Evolutionary conservation across 768 basidiomycete species (phyloP), one percentile per base, ranked within the genome.

Genomic region (Termitomyces sp.): DNA sequence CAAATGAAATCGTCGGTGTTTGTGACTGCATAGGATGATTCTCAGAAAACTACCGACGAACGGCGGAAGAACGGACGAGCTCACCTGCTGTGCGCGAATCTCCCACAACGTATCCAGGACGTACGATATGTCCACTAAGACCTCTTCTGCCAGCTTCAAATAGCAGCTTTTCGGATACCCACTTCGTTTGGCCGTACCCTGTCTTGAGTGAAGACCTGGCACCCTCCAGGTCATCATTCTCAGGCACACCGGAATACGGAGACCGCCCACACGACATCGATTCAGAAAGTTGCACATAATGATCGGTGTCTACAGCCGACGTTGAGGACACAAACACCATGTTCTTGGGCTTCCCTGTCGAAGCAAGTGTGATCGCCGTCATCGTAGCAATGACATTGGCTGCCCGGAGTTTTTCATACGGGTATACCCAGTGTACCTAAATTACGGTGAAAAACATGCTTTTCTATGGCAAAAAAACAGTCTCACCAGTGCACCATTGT

Each of bases 1-100:
- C 96, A 98, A 57, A 99, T 85, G 74, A 99, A 99, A 70, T 99
- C 97, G 66, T 99, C 96, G 36, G 97, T 98, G 74, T 99, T 99
- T 13, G 96, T 98, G 4, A 98, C 95, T 93, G 63, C 18, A 55
- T 15, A 48, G 22, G 48, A n/a, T 13, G 7, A 39, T 13, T 20
- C 36, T 66, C 34, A 58, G 55, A 54, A 54, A 61, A 16, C 4
- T 1, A 15, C 15, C 27, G 53, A 51, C 45, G 54, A 4, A 20
- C 6, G 47, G 18, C 22, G 48, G 47, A 47, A 31, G 62, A 52
- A 37, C 0, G 18, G 24, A 24, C 36, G 1, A 24, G 67, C 88
- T 65, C 66, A 94, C 93, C 93, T 37, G 93, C 97, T 16, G 88
- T 86, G 59, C 73, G 72, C 12, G 95, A 93, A 72, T 97, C 93